Conservation (phyloP, 1,284 basidiomycete genomes). For the Ceratobasidium sp. region DNA sequence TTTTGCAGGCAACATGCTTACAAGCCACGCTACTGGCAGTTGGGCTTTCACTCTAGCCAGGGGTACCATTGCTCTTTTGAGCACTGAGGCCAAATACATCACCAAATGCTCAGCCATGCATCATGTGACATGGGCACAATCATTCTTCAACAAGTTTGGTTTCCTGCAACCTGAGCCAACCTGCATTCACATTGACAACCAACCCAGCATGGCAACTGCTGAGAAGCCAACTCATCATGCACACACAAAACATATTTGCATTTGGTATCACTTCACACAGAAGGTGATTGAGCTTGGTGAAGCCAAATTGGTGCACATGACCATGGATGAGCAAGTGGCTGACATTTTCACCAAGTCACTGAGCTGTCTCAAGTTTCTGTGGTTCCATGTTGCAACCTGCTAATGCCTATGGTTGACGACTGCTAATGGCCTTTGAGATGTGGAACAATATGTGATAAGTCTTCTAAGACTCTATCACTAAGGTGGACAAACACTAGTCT, state of each 20-base stretch:
- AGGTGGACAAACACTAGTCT: no score
- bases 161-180: background rate
- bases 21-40: background rate
- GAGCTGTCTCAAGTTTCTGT: background rate
- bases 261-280: constrained; percentile 45
- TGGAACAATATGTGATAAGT: no score
- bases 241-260: constrained; percentile 47
- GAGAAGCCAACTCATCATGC: constrained; percentile 43
- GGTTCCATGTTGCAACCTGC: no score
- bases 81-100: background rate
- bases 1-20: background rate
- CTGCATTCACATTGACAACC: constrained; percentile 45
- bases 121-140: background rate
- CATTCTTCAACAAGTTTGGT: background rate
- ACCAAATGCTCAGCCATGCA: background rate
- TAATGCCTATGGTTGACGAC: no score
- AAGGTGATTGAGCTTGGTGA: constrained; percentile 44
- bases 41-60: background rate
- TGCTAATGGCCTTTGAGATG: no score
- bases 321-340: background rate
- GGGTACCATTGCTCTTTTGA: background rate
- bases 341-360: background rate
- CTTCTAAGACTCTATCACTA: no score
- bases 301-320: no score
- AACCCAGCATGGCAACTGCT: constrained; percentile 43